Percentiles rank a stretch among this genome's conserved stretches.
Conservation (phyloP, 163 green algal genomes). For the Chlamydomonas reinhardtii region DNA sequence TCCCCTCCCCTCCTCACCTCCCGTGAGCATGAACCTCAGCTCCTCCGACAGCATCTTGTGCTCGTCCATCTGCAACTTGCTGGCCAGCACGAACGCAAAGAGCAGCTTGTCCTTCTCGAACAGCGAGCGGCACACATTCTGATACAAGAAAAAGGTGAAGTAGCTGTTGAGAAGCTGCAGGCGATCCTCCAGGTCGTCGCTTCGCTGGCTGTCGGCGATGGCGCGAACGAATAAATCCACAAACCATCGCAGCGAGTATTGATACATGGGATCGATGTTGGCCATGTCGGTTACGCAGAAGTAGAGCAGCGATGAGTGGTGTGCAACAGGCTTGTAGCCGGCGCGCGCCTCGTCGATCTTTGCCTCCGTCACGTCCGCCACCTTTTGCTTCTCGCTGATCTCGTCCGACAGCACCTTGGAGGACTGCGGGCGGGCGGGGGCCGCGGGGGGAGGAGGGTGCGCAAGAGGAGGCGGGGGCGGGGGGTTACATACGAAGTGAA, state of each 20-base stretch:
- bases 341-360: constrained; percentile 85
- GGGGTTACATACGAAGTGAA: too few relatives aligned
- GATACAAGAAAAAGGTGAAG: constrained; percentile 85
- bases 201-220: constrained; percentile 66
- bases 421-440: constrained; percentile 23
- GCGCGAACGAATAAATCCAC: constrained; percentile 75
- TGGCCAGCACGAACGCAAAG: constrained; percentile 73
- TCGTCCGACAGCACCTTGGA: constrained; percentile 74
- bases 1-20: constrained; percentile 9
- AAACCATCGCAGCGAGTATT: constrained; percentile 83
- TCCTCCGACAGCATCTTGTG: constrained; percentile 61
- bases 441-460: too few relatives aligned
- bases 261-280: constrained; percentile 78
- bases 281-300: constrained; percentile 79
- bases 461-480: neutral
- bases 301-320: constrained; percentile 85
- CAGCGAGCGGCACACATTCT: constrained; percentile 83
- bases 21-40: constrained; percentile 81
- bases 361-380: constrained; percentile 79
- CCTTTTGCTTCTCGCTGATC: constrained; percentile 79
- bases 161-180: constrained; percentile 75
- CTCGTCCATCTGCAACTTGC: constrained; percentile 70
- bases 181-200: constrained; percentile 66
- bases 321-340: constrained; percentile 82
- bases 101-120: constrained; percentile 88